phyloP scores from a whole-genome alignment of 176 grass and related monocot genomes.

The Zea mays region Zm-B73-REFERENCE-NAM-5.0 NC_050097.1:57844001-57844500 shows the following conservation, averaged over 20 bases:
- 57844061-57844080: conserved; percentile 16
- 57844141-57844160: neutral
- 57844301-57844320: no score
- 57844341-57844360: conserved; percentile 5
- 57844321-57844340: no score
- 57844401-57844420: neutral
- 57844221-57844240: no score
- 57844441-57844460: neutral
- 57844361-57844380: no score
- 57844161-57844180: no score
- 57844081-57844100: conserved; percentile 22
- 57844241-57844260: no score
- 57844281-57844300: no score
- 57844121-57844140: conserved; percentile 17
- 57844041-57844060: conserved; percentile 29
- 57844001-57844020: conserved; percentile 9
- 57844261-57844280: no score
- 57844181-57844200: no score
- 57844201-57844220: no score
- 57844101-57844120: conserved; percentile 26
- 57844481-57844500: neutral
- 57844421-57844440: neutral
- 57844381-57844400: no score
- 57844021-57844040: conserved; percentile 39
- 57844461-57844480: no score